Evolutionary conservation across 2,329 filamentous ascomycete genomes (phyloP), one percentile per base, ranked within the genome.

Genomic region (Penicillium decumbens): DNA sequence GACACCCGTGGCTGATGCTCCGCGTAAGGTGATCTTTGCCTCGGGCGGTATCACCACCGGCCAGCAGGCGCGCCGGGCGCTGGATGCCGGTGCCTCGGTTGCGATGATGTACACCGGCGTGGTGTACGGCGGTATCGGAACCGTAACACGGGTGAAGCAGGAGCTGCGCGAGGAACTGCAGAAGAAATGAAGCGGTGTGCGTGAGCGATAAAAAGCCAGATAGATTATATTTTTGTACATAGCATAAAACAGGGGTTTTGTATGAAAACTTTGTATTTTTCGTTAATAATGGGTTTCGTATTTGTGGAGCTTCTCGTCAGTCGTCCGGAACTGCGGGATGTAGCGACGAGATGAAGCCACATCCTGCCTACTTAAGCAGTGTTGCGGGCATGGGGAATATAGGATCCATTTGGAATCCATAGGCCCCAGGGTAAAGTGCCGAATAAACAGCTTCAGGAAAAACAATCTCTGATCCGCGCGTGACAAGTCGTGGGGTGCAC

Each of bases 1-100:
- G 24, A 35, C 15, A 43, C 55, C 59, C 12, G 51, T 23, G 20
- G 20, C 51, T 6, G 35, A 50, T 33, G 49, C 45, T 35, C 49
- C 60, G n/a, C 65, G 62, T 40, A 95, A 95, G 72, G 84, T 90
- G 45, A 87, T 98, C 53, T 97, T 97, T 66, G 92, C 92, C 0
- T 93, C 89, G 0, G 93, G 93, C 1, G 93, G 93, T 15, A 92
- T 98, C 64, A 93, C 87, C 1, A 92, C 86, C 57, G 93, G 93
- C 4, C 79, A 86, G 55, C 86, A 97, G 72, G 95, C 89, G 7
- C 74, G 88, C 12, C 79, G 88, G 71, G 82, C 92, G 6, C 77
- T 97, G 42, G 88, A 95, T 58, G 90, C 91, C 0, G 93, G 93
- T 7, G 93, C 93, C 0, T 92, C 86, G 60, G 84, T 95, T 12